Conservation (phyloP, 1,284 basidiomycete species). For the Cryptococcus sp. region DNA sequence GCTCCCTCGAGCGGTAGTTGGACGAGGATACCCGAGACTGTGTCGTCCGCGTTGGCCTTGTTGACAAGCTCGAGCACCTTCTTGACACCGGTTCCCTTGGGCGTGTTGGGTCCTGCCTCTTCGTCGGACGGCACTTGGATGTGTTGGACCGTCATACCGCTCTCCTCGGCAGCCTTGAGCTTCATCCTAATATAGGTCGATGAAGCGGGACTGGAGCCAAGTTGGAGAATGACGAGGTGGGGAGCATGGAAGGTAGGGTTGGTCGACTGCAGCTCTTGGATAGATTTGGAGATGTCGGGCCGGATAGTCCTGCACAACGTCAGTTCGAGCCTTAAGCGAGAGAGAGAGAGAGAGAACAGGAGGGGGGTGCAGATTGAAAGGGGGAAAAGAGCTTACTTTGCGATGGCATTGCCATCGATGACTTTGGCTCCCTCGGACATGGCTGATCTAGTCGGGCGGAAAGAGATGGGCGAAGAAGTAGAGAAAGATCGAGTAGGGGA, state of each 20-base stretch:
- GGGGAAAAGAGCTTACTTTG: constrained; percentile 59
- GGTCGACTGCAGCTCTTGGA: constrained; percentile 55
- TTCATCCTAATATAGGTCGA: constrained; percentile 97
- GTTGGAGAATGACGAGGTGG: constrained; percentile 88
- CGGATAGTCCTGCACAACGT: constrained; percentile 63
- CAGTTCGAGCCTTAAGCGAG: background rate
- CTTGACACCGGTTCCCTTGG: constrained; percentile 51
- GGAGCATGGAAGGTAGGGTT: constrained; percentile 77
- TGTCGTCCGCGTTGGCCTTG: constrained; percentile 76
- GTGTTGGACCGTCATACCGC: constrained; percentile 85
- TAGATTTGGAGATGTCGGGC: constrained; percentile 61
- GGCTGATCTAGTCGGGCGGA: background rate
- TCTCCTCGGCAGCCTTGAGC: constrained; percentile 88
- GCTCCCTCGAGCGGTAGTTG: constrained; percentile 94
- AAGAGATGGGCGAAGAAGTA: background rate
- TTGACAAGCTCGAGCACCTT: constrained; percentile 73
- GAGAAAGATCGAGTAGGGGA: background rate
- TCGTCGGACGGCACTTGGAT: constrained; percentile 66
- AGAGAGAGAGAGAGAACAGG: constrained; percentile 1
- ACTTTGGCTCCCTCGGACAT: constrained; percentile 49
- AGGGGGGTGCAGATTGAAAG: background rate
- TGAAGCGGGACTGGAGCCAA: constrained; percentile 85
- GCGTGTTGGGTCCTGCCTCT: constrained; percentile 38
- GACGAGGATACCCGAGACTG: constrained; percentile 85
- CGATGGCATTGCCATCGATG: constrained; percentile 83